Evolutionary conservation across 1,284 basidiomycete species (phyloP).

Genomic region (Papiliotrema flavescens): DNA sequence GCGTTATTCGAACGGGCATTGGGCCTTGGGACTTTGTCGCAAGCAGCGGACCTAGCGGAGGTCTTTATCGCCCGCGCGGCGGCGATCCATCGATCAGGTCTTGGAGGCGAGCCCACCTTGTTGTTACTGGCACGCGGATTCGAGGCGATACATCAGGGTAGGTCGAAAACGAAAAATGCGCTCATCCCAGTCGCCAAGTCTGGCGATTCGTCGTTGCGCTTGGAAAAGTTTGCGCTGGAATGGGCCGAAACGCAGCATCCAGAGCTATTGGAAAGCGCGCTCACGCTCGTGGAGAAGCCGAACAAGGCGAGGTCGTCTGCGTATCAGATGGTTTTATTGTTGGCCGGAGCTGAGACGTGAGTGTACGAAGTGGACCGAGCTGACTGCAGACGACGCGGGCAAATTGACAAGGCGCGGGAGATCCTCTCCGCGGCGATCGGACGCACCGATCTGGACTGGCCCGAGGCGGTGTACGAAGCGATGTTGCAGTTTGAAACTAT

Average conservation of each 20-base stretch:
- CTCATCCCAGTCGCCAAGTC: slow-evolving; percentile 44
- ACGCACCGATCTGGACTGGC: slow-evolving; percentile 74
- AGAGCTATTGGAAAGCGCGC: slow-evolving; percentile 20
- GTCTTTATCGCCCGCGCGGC: slow-evolving; percentile 41
- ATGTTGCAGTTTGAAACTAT: slow-evolving; percentile 82
- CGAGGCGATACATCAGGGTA: slow-evolving; percentile 10
- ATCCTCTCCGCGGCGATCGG: slow-evolving; percentile 61
- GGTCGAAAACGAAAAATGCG: slow-evolving; percentile 14
- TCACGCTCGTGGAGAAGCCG: slow-evolving; percentile 27
- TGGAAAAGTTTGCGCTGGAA: slow-evolving; percentile 75
- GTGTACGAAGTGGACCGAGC: slow-evolving; percentile 6
- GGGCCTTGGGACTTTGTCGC: slow-evolving; percentile 14
- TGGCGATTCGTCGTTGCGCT: slow-evolving; percentile 60
- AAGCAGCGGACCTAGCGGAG: slow-evolving; percentile 29
- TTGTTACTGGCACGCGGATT: slow-evolving; percentile 14
- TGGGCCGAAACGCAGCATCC: slow-evolving; percentile 47
- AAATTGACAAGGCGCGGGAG: slow-evolving; percentile 61
- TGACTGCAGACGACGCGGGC: slow-evolving; percentile 56
- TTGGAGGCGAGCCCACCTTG: too few species aligned
- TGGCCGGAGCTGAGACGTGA: slow-evolving; percentile 41
- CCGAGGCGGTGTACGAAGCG: slow-evolving; percentile 83
- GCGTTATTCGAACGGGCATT: slow-evolving; percentile 15
- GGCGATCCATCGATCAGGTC: slow-evolving; percentile 9
- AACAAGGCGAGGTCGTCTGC: slow-evolving; percentile 25
- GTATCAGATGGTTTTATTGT: slow-evolving; percentile 30